A percentile compares a stretch with the other conserved stretches of the same genome.
Conservation (phyloP, 495 filamentous ascomycete genomes). For the Cercophora newfieldiana region DNA sequence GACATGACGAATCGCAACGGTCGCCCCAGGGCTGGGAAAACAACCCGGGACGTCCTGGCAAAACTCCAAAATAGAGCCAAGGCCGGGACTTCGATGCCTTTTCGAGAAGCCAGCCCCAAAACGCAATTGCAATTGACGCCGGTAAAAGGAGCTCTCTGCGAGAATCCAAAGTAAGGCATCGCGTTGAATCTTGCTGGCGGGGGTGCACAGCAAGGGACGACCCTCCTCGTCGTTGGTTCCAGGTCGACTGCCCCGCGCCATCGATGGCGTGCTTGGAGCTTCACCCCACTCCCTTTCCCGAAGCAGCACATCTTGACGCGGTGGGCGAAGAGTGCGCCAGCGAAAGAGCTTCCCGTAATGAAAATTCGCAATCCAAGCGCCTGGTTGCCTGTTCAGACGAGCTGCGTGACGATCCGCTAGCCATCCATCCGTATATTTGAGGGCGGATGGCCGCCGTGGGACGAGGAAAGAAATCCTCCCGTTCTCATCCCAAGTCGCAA, state of each 20-base stretch:
- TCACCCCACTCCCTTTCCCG: slow-evolving; percentile 30
- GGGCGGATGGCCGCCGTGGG: not conserved
- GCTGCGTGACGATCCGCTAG: slow-evolving; percentile 11
- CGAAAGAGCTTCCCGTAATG: slow-evolving; percentile 18
- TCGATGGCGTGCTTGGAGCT: slow-evolving; percentile 37
- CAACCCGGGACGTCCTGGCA: not conserved
- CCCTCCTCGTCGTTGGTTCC: not conserved
- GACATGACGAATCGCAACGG: slow-evolving; percentile 3
- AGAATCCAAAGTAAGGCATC: not conserved
- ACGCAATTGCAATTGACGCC: not conserved
- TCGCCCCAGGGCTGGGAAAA: not conserved
- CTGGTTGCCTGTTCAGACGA: not conserved
- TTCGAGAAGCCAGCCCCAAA: not conserved
- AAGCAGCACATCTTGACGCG: slow-evolving; percentile 18
- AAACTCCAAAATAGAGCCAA: not conserved
- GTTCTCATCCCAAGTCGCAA: not conserved
- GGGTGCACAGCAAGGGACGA: not conserved
- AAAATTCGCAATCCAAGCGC: slow-evolving; percentile 18
- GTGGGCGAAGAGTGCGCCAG: slow-evolving; percentile 8
- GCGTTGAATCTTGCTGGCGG: no score
- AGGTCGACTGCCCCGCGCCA: slow-evolving; percentile 29
- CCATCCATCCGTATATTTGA: not conserved
- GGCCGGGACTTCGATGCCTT: not conserved
- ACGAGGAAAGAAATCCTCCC: not conserved
- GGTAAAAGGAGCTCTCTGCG: not conserved